These are phyloP conservation scores for Pascua sp. DNA, from an alignment of 1,284 basidiomycete species.

Conservation along the genomic window DNA sequence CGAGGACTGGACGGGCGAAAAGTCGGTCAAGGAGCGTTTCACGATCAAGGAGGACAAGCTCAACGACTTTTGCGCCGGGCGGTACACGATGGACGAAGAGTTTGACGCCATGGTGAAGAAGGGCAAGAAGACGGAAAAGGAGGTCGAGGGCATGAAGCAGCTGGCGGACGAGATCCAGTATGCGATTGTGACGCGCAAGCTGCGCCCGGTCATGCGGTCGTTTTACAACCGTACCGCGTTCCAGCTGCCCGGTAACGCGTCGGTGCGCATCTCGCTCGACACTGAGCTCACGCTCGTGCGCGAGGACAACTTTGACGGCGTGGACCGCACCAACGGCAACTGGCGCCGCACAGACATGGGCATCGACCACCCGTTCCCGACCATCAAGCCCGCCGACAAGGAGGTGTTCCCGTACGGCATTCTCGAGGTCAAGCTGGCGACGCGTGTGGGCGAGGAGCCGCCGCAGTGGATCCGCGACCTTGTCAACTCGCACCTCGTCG, in stretches of 20 bases:
- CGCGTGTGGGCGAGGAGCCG: constrained; percentile 92
- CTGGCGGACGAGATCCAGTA: constrained; percentile 96
- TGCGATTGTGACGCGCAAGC: constrained; percentile 74
- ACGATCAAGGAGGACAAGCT: constrained; percentile 93
- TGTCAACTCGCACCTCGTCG: constrained; percentile 88
- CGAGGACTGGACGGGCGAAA: constrained; percentile 99
- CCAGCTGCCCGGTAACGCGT: constrained; percentile 95
- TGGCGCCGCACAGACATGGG: constrained; percentile 94
- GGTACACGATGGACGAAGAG: constrained; percentile 91
- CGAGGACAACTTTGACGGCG: constrained; percentile 96
- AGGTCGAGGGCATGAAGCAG: constrained; percentile 93
- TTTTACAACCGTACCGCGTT: constrained; percentile 99
- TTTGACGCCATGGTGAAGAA: constrained; percentile 83
- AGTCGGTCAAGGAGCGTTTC: constrained; percentile 97
- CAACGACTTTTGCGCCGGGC: constrained; percentile 84
- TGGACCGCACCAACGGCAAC: constrained; percentile 71
- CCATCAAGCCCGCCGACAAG: constrained; percentile 73
- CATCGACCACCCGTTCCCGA: constrained; percentile 85
- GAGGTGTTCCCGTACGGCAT: constrained; percentile 91
- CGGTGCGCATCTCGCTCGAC: constrained; percentile 96
- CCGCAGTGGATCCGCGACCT: constrained; percentile 95
- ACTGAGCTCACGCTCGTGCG: constrained; percentile 91
- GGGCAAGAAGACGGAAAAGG: constrained; percentile 91
- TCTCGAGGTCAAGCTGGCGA: constrained; percentile 95
- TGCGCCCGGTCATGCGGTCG: constrained; percentile 92